Evolutionary conservation across 345 rosid species (phyloP).

Genomic region (Populus euphratica): DNA sequence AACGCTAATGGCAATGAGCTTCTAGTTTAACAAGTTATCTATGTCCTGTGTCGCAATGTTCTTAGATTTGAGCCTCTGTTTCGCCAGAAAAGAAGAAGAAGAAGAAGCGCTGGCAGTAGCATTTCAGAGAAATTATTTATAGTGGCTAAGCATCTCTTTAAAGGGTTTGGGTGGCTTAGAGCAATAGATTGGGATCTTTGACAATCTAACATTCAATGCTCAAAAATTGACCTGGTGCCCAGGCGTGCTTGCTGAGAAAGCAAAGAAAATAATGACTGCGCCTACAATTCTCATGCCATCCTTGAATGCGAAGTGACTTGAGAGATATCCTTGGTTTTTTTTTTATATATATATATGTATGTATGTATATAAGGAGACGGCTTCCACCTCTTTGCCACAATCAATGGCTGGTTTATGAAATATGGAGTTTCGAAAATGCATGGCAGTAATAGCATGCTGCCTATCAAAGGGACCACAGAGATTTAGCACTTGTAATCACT

Average conservation of each 20-base stretch:
- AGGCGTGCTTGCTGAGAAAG: conserved; percentile 1
- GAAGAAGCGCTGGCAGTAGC: too few species aligned
- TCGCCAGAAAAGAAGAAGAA: background rate
- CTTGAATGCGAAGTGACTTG: background rate
- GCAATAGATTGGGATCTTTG: background rate
- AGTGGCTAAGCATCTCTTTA: background rate
- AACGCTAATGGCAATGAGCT: too few species aligned
- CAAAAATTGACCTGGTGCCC: background rate
- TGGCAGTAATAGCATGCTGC: background rate
- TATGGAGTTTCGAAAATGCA: background rate
- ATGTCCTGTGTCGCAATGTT: too few species aligned
- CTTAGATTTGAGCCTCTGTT: background rate
- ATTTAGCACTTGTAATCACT: background rate
- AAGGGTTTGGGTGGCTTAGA: background rate
- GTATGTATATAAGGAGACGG: background rate
- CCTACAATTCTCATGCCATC: background rate
- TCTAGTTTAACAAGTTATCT: background rate
- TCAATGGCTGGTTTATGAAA: background rate
- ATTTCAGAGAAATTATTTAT: background rate
- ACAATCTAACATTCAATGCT: conserved; percentile 9
- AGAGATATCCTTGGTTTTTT: background rate
- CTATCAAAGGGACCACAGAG: background rate
- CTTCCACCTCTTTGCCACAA: background rate
- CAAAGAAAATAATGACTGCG: background rate
- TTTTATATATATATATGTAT: too few species aligned